Evolutionary conservation across 768 basidiomycete genomes (phyloP).

Genomic region (Lentinula sp.): DNA sequence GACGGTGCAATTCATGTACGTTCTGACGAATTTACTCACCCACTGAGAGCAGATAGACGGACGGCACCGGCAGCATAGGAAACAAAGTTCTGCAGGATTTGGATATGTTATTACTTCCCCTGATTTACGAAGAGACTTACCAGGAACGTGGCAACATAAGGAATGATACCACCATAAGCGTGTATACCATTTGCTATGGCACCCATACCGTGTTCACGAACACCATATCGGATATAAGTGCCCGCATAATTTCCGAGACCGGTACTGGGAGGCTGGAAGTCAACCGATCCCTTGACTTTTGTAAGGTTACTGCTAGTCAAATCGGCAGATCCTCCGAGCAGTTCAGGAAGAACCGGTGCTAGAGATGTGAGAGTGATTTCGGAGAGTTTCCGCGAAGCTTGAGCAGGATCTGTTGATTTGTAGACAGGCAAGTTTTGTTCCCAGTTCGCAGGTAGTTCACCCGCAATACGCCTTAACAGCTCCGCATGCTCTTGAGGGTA

Average conservation of each 20-base stretch:
- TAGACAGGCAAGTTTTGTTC: conserved; percentile 82
- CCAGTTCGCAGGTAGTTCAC: conserved; percentile 82
- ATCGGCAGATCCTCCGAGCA: conserved; percentile 87
- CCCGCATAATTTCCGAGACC: conserved; percentile 80
- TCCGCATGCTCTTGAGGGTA: conserved; percentile 85
- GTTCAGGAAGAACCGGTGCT: conserved; percentile 71
- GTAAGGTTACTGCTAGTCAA: conserved; percentile 91
- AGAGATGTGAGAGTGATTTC: conserved; percentile 82
- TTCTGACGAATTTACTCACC: neutral
- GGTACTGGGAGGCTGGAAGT: conserved; percentile 90
- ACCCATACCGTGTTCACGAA: conserved; percentile 96
- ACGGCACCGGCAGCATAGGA: conserved; percentile 93
- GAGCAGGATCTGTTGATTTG: conserved; percentile 75
- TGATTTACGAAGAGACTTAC: conserved; percentile 23
- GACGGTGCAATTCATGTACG: neutral
- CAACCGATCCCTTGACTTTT: conserved; percentile 74
- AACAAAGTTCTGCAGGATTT: conserved; percentile 68
- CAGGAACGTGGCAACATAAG: conserved; percentile 90
- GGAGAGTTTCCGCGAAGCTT: conserved; percentile 89
- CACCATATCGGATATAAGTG: conserved; percentile 92
- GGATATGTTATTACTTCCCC: neutral
- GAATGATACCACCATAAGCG: conserved; percentile 89
- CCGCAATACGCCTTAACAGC: conserved; percentile 77
- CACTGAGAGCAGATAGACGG: conserved; percentile 82
- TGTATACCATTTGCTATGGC: conserved; percentile 88